Evolutionary conservation across 2,329 filamentous ascomycete species (phyloP).

Genomic region (Tetracladium maxilliforme): DNA sequence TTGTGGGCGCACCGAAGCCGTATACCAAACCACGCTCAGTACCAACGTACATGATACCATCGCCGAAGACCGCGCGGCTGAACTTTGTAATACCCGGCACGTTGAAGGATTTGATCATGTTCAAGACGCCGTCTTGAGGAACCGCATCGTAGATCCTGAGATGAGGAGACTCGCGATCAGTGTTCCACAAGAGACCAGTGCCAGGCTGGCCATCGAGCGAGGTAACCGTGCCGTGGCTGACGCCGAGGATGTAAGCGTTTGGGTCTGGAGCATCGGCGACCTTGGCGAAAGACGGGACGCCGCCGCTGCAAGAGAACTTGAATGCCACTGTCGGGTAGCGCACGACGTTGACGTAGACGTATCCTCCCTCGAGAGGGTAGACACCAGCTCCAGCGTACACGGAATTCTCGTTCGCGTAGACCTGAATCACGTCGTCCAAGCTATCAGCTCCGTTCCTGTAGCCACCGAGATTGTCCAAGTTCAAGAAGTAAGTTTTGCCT

Average conservation of each 20-base stretch:
- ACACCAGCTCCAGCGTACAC: constrained; percentile 31
- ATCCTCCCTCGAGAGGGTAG: constrained; percentile 28
- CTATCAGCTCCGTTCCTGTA: constrained; percentile 27
- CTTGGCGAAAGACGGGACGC: constrained; percentile 36
- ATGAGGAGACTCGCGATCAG: constrained; percentile 36
- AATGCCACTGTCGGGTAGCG: constrained; percentile 38
- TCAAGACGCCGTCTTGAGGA: constrained; percentile 28
- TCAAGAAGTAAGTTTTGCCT: constrained; percentile 32
- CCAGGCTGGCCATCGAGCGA: constrained; percentile 35
- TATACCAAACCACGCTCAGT: constrained; percentile 34
- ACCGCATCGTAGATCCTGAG: constrained; percentile 36
- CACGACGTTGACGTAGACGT: constrained; percentile 35
- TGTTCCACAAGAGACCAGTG: constrained; percentile 40
- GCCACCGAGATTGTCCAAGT: constrained; percentile 31
- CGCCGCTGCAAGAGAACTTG: constrained; percentile 37
- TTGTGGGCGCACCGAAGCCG: constrained; percentile 39
- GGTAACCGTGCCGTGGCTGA: constrained; percentile 40
- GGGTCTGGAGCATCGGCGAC: constrained; percentile 30
- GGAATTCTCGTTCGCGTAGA: constrained; percentile 29
- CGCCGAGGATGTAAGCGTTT: constrained; percentile 37
- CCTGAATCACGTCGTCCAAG: constrained; percentile 25
- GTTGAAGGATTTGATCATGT: constrained; percentile 32
- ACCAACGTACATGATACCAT: constrained; percentile 38
- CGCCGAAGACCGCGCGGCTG: constrained; percentile 39
- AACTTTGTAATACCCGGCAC: constrained; percentile 39